phyloP scores from a whole-genome alignment of 495 filamentous ascomycete genomes.

The Penicillium cinerascens region DNA sequence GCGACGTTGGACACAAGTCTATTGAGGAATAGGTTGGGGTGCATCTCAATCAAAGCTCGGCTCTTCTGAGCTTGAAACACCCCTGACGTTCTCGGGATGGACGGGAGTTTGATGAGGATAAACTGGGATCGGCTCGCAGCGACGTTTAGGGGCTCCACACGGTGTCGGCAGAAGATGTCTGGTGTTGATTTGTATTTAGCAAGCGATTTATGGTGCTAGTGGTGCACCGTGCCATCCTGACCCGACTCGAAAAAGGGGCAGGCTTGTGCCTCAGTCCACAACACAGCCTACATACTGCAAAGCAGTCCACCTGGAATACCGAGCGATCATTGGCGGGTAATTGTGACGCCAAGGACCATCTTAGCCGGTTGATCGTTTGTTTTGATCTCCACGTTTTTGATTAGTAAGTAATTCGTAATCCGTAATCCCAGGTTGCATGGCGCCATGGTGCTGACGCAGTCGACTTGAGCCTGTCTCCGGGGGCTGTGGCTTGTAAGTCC shows the following conservation, averaged over 20 bases:
- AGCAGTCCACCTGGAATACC: background rate
- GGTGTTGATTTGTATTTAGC: background rate
- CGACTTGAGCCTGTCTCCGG: background rate
- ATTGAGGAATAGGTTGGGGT: background rate
- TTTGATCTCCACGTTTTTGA: background rate
- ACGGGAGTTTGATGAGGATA: conserved; percentile 8
- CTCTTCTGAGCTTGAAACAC: background rate
- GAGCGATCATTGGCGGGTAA: too few relatives aligned
- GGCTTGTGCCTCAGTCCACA: too few relatives aligned
- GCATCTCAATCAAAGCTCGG: conserved; percentile 6
- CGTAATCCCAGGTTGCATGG: too few relatives aligned
- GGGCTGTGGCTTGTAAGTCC: background rate
- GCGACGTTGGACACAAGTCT: conserved; percentile 5
- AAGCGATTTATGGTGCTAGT: background rate
- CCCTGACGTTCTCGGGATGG: too few relatives aligned
- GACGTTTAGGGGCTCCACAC: conserved; percentile 6
- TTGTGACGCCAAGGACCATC: background rate
- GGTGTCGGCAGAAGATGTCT: background rate
- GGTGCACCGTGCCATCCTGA: background rate
- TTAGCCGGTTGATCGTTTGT: background rate
- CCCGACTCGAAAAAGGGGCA: too few relatives aligned
- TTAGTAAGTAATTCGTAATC: too few relatives aligned
- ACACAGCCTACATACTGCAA: too few relatives aligned
- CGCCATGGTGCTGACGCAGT: conserved; percentile 8
- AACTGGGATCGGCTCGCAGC: background rate